phyloP scores from a whole-genome alignment of 176 grass and related monocot species.

The Otatea glauca region DNA sequence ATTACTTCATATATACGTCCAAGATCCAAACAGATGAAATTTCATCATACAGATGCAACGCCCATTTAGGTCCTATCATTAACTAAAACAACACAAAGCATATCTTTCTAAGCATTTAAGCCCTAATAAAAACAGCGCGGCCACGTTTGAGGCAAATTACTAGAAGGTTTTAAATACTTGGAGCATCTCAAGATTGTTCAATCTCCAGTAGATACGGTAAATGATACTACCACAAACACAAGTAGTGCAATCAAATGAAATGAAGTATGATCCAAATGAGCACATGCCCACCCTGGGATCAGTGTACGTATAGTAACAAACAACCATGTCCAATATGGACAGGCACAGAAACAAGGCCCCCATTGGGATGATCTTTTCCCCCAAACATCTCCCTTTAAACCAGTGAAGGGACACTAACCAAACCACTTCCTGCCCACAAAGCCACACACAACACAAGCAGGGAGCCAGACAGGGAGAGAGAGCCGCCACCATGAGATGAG shows the following conservation, averaged over 20 bases:
- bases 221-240: neutral
- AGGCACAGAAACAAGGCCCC: constrained; percentile 38
- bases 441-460: constrained; percentile 33
- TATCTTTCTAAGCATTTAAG: neutral
- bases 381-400: constrained; percentile 52
- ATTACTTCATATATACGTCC: neutral
- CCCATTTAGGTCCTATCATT: neutral
- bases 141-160: neutral
- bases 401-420: constrained; percentile 50
- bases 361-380: constrained; percentile 24
- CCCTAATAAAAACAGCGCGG: too few species aligned
- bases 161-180: neutral
- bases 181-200: neutral
- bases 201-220: neutral
- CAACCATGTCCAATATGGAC: constrained; percentile 45
- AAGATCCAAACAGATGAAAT: neutral
- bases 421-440: constrained; percentile 40
- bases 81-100: neutral
- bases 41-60: neutral
- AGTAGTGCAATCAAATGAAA: neutral
- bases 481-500: constrained; percentile 2
- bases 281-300: constrained; percentile 36
- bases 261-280: neutral
- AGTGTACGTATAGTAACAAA: constrained; percentile 34
- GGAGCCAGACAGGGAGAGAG: neutral